Base-by-base conservation (phyloP, 441 rosid species). In the Theobroma grandiflorum region DNA sequence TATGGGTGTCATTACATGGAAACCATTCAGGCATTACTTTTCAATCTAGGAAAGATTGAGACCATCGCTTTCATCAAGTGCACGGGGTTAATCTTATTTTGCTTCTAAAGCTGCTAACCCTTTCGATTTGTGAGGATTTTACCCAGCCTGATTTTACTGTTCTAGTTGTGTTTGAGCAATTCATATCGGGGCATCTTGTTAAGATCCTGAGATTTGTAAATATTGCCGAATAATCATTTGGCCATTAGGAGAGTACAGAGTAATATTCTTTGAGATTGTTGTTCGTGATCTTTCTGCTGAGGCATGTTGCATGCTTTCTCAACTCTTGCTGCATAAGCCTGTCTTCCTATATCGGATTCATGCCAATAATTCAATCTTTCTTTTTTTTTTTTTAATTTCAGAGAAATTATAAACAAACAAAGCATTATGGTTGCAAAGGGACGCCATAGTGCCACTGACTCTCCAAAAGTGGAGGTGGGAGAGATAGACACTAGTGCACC, bases 401-500 rank as follows among this genome's bases (percentile, higher is more conserved):
- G 47, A 35, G 62, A 26, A 45, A 33, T 33, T 33, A 16, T 31
- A 26, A 70, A 40, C 65, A 52, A 69, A 50, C 52, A 55, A 81
- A 86, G 89, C 81, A 83, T 49, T 75, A 96, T 97, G 98, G 97
- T 89, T 79, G 91, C 94, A 43, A 95, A 89, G 83, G 97, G 89
- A 72, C 86, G 86, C 20, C 85, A 79, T 82, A 89, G 75, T 82
- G 74, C 88, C 58, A 84, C 88, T 31, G 93, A 85, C 69, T 88
- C 95, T 73, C 87, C 93, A 57, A 89, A 73, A 82, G 94, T 79
- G 76, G 98, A 90, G 89, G 97, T 95, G 84, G 99, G 99, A 14
- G 99, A 97, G 90, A 90, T 97, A 66, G 98, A 97, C 86, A 95
- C 98, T 31, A 93, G 96, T 22, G 96, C 98, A 69, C 99, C 99